Conservation (phyloP, 2,329 filamentous ascomycete species). For the Talaromyces amestolkiae region DNA sequence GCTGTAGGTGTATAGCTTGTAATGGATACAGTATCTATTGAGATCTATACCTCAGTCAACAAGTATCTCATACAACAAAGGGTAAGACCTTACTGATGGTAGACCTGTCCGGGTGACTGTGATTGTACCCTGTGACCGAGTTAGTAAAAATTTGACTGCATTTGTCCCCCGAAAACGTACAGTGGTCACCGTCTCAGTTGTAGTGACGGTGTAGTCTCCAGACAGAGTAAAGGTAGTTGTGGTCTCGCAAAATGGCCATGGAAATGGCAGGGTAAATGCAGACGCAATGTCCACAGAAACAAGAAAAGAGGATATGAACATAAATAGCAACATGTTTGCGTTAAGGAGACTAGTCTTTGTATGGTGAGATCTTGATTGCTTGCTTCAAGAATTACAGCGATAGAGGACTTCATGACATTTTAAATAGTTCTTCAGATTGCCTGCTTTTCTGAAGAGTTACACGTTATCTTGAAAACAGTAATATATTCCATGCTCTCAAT, state of each 20-base stretch:
- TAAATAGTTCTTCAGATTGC: neutral
- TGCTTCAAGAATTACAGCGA: neutral
- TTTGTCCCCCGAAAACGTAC: neutral
- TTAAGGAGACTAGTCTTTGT: neutral
- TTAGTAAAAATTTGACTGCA: neutral
- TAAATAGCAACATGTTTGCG: neutral
- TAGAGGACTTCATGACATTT: neutral
- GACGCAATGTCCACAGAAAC: neutral
- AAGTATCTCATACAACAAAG: neutral
- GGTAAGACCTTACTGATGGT: neutral
- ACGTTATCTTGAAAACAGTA: neutral
- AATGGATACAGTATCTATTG: neutral
- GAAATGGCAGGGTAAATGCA: neutral
- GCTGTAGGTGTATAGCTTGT: constrained; percentile 8
- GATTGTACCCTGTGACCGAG: neutral
- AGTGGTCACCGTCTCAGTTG: constrained; percentile 9
- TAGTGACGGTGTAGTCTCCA: constrained; percentile 8
- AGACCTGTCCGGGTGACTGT: constrained; percentile 2
- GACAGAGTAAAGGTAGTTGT: constrained; percentile 1
- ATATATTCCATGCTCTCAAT: neutral
- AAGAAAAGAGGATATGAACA: neutral
- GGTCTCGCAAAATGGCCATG: constrained; percentile 1
- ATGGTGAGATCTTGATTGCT: neutral
- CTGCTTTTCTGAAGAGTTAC: neutral
- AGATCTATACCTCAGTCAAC: neutral